Evolutionary conservation across 129 eudicot genomes (phyloP).

Genomic region (Flaveria ramosissima): DNA sequence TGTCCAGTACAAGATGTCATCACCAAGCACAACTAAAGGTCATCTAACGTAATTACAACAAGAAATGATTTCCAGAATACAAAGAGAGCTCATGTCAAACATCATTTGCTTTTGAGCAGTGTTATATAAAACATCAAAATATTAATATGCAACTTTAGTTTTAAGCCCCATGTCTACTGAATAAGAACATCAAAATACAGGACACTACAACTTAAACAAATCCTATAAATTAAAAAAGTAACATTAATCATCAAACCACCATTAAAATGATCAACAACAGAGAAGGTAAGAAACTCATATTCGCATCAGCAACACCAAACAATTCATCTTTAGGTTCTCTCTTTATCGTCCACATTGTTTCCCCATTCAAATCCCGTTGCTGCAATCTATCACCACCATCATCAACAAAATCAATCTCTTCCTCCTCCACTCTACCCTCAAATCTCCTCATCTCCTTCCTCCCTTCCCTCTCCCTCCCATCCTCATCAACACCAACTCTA

Average conservation of each 20-base stretch:
- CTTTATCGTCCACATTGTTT: too few species aligned
- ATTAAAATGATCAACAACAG: not conserved
- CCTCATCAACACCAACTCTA: conserved; percentile 45
- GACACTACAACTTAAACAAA: not conserved
- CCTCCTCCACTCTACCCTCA: conserved; percentile 51
- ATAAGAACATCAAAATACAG: not conserved
- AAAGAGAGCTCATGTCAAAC: conserved; percentile 1
- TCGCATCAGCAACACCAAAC: conserved; percentile 50
- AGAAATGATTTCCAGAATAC: conserved; percentile 11
- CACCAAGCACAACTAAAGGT: conserved; percentile 6
- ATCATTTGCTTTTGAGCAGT: conserved; percentile 7
- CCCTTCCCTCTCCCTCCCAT: conserved; percentile 34
- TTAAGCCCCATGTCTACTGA: not conserved
- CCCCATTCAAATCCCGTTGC: too few species aligned
- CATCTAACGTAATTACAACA: conserved; percentile 9
- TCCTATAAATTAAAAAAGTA: not conserved
- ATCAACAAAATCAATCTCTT: conserved; percentile 31
- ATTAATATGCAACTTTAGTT: not conserved
- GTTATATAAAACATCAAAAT: not conserved
- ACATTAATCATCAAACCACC: not conserved
- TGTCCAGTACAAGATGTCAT: not conserved
- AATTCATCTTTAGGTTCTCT: too few species aligned
- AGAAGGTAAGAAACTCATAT: conserved; percentile 51
- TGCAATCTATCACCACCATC: not conserved
- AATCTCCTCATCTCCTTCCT: conserved; percentile 60